These are phyloP conservation scores for Pyricularia sp. DNA, from an alignment of 2,329 filamentous ascomycete species.

Conservation along the genomic window DNA sequence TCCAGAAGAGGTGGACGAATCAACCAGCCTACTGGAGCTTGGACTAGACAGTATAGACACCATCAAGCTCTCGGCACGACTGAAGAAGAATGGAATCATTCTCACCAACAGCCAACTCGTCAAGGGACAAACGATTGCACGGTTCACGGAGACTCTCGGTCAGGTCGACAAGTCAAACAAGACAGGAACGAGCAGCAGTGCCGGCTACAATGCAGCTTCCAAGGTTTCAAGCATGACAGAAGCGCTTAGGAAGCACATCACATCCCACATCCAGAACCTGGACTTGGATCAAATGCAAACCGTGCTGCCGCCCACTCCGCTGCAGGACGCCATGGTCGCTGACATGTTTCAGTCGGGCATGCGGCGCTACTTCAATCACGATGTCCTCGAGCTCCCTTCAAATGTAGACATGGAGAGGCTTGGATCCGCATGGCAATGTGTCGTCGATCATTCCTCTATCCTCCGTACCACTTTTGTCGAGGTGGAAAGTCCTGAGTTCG, in stretches of 20 bases:
- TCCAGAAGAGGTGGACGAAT: conserved; percentile 35
- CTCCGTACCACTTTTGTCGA: conserved; percentile 62
- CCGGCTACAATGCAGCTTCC: background rate
- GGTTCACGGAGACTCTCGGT: conserved; percentile 32
- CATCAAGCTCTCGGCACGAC: conserved; percentile 65
- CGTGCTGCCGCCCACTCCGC: conserved; percentile 62
- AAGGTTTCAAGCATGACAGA: background rate
- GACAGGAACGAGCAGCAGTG: too few species aligned
- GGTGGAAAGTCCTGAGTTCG: conserved; percentile 46
- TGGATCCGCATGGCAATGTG: conserved; percentile 44
- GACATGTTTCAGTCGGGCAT: conserved; percentile 69
- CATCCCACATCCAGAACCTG: background rate
- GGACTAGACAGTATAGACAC: conserved; percentile 87
- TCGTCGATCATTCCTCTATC: conserved; percentile 52
- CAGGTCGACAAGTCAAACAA: background rate
- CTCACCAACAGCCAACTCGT: conserved; percentile 68
- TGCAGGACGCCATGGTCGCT: conserved; percentile 77
- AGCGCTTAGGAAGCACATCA: background rate
- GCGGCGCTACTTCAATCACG: conserved; percentile 72
- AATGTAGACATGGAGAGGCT: conserved; percentile 43
- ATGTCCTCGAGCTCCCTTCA: conserved; percentile 50
- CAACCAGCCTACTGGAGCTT: conserved; percentile 62
- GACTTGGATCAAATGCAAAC: conserved; percentile 32
- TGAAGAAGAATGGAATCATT: conserved; percentile 46
- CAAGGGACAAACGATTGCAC: conserved; percentile 52